Evolutionary conservation across 2,329 filamentous ascomycete species (phyloP).

Genomic region (Arthroderma sp.): DNA sequence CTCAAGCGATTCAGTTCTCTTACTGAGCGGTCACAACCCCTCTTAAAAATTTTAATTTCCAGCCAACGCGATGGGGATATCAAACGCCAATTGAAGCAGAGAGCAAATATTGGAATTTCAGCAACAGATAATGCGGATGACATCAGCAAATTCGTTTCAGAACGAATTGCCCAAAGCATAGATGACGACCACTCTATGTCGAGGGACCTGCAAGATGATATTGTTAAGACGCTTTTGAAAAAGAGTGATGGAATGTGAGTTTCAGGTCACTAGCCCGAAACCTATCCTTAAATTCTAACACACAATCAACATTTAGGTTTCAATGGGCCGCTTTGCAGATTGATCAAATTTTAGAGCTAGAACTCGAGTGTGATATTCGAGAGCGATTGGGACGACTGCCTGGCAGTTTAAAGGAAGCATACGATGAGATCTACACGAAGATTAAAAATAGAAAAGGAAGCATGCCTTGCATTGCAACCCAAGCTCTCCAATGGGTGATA

Average conservation of each 20-base stretch:
- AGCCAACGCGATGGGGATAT: constrained; percentile 9
- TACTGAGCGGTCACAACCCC: neutral
- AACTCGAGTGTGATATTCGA: constrained; percentile 12
- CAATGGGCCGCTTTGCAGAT: constrained; percentile 22
- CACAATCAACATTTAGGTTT: constrained; percentile 15
- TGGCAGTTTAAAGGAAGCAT: constrained; percentile 15
- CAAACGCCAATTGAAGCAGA: constrained; percentile 1
- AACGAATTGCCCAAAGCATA: constrained; percentile 12
- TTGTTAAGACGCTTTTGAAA: constrained; percentile 12
- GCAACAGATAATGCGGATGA: constrained; percentile 19
- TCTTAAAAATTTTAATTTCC: constrained; percentile 7
- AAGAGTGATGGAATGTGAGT: constrained; percentile 20
- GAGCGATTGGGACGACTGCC: constrained; percentile 19
- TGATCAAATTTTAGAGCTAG: constrained; percentile 14
- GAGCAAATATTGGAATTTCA: constrained; percentile 7
- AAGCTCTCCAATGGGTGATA: constrained; percentile 17
- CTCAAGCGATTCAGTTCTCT: neutral
- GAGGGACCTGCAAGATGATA: constrained; percentile 8
- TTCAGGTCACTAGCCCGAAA: neutral
- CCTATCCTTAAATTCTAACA: neutral
- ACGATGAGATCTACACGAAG: constrained; percentile 17
- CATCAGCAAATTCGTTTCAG: constrained; percentile 17
- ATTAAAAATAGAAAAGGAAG: constrained; percentile 9
- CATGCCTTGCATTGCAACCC: constrained; percentile 9
- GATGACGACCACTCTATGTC: constrained; percentile 10